Percentiles rank a stretch among this genome's conserved stretches.
Evolutionary conservation across 2,329 filamentous ascomycete genomes (phyloP).

Genomic region (Aspergillus viridinutans): DNA sequence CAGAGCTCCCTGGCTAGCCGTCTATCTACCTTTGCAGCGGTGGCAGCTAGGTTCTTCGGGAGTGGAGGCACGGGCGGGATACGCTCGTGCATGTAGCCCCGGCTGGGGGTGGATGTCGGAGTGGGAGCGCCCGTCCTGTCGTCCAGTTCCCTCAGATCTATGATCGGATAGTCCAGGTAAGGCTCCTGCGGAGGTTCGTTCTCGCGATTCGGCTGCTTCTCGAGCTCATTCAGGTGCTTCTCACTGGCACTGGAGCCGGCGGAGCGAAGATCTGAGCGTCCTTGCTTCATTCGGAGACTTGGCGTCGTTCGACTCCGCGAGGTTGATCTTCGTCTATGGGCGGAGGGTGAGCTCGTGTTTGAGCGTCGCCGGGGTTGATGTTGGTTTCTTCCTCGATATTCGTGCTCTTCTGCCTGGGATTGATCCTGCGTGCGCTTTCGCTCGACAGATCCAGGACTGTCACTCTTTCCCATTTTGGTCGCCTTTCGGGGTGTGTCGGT

Average conservation of each 20-base stretch:
- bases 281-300: conserved; percentile 22
- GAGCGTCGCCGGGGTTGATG: conserved; percentile 14
- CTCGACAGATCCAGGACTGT: conserved; percentile 33
- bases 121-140: conserved; percentile 4
- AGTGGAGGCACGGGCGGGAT: conserved; percentile 41
- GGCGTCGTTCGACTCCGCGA: conserved; percentile 16
- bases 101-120: conserved; percentile 14
- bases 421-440: conserved; percentile 20
- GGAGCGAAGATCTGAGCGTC: conserved; percentile 18
- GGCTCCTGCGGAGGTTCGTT: conserved; percentile 9
- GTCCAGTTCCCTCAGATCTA: conserved; percentile 13
- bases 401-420: background rate
- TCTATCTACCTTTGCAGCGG: conserved; percentile 25
- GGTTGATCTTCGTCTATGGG: conserved; percentile 15
- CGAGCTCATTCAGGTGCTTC: background rate
- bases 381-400: background rate
- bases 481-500: conserved; percentile 18
- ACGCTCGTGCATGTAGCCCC: conserved; percentile 22
- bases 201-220: background rate
- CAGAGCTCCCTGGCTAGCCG: conserved; percentile 18
- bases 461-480: conserved; percentile 27
- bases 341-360: conserved; percentile 14
- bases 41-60: conserved; percentile 29
- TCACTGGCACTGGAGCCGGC: conserved; percentile 5
- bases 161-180: conserved; percentile 10